These are phyloP conservation scores for Tetraselmis striata DNA, from an alignment of 139 green algal genomes.

Conservation along the genomic window DNA sequence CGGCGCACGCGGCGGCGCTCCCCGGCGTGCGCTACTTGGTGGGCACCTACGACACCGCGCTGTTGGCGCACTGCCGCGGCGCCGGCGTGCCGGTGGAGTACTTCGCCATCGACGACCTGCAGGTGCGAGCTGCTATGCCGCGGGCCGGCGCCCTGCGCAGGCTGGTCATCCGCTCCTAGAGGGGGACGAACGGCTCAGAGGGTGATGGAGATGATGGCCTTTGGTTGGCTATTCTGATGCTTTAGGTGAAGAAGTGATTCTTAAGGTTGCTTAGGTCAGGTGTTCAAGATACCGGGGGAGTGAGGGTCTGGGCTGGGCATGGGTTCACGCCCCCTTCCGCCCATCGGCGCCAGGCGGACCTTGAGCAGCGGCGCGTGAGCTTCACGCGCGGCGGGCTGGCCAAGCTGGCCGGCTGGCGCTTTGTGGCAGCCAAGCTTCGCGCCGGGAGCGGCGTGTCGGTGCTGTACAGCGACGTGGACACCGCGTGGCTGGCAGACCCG, in stretches of 20 bases:
- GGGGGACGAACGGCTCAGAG: no score
- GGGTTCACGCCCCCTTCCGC: no score
- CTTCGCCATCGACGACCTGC: background rate
- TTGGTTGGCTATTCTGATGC: no score
- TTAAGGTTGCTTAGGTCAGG: no score
- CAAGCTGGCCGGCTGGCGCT: background rate
- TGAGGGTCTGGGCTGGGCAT: no score
- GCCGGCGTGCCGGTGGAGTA: background rate
- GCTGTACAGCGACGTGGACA: slow-evolving; percentile 20
- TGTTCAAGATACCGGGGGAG: no score
- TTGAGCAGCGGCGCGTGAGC: background rate
- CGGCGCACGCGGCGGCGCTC: background rate
- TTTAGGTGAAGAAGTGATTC: no score
- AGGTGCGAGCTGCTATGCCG: no score
- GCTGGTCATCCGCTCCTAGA: no score
- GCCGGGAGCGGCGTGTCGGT: background rate
- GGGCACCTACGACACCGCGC: background rate
- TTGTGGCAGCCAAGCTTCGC: background rate
- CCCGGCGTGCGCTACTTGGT: background rate
- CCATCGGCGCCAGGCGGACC: background rate
- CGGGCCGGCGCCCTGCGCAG: no score
- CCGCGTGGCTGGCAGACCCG: slow-evolving; percentile 19
- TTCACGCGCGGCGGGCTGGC: background rate
- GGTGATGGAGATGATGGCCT: no score
- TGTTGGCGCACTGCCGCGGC: background rate